phyloP scores from a whole-genome alignment of 108 stramenopile genomes.

The Cyclotella sp. region DNA sequence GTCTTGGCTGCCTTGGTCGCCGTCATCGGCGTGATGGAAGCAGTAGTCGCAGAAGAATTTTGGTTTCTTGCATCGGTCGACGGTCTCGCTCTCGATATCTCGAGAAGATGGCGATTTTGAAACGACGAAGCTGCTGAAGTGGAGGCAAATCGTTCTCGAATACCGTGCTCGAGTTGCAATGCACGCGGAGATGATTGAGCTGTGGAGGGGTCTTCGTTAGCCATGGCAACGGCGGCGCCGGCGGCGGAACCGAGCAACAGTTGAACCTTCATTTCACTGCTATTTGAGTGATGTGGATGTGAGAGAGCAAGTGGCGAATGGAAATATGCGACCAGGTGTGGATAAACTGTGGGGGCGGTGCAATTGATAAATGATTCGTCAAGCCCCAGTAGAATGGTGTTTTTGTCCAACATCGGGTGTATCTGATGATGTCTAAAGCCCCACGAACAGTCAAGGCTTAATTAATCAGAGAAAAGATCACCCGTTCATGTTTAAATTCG shows the following conservation, averaged over 20 bases:
- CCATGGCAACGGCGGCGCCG: not conserved
- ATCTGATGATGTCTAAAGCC: not conserved
- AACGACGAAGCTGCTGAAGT: not conserved
- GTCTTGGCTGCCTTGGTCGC: not conserved
- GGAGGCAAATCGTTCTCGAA: not conserved
- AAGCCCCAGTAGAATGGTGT: not conserved
- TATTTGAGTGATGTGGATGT: too few relatives aligned
- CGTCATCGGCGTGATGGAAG: too few relatives aligned
- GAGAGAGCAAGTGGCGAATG: too few relatives aligned
- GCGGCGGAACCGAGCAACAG: not conserved
- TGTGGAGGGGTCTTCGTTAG: conserved; percentile 3
- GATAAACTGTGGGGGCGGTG: too few relatives aligned
- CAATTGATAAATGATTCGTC: not conserved
- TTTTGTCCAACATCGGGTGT: not conserved
- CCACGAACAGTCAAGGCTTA: not conserved
- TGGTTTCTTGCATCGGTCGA: not conserved
- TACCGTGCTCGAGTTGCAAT: not conserved
- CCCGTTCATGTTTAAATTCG: conserved; percentile 6
- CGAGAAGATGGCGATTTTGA: not conserved
- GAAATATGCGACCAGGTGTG: too few relatives aligned
- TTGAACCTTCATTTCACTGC: conserved; percentile 19
- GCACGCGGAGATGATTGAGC: not conserved
- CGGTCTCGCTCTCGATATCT: not conserved
- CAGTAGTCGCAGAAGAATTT: too few relatives aligned
- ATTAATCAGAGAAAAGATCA: not conserved